Conservation (phyloP, 2,329 filamentous ascomycete genomes). For the Exophiala sp. region DNA sequence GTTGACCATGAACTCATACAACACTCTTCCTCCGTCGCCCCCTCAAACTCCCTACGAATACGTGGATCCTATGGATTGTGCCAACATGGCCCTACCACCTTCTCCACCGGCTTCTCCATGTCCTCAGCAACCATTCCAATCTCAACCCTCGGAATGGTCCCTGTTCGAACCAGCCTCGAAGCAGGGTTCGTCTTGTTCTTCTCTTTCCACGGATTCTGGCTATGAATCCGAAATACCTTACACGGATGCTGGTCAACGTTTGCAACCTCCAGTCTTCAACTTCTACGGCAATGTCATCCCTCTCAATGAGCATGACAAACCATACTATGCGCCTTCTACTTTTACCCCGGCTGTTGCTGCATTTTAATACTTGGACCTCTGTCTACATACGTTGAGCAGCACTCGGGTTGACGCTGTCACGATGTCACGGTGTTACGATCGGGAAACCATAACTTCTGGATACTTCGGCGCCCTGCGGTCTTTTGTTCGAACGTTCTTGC, state of each 20-base stretch:
- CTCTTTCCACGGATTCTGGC: constrained; percentile 28
- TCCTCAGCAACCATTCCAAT: constrained; percentile 18
- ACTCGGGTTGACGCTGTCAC: constrained; percentile 19
- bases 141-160: constrained; percentile 27
- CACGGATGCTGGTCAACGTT: constrained; percentile 18
- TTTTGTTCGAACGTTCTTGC: neutral
- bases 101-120: constrained; percentile 32
- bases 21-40: constrained; percentile 38
- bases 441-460: constrained; percentile 9
- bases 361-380: constrained; percentile 21
- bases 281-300: constrained; percentile 29
- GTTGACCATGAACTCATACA: constrained; percentile 53
- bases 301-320: constrained; percentile 24
- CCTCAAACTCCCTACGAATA: constrained; percentile 32
- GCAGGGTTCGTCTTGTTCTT: constrained; percentile 27
- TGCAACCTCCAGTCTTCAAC: constrained; percentile 25
- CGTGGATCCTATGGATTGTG: constrained; percentile 34
- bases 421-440: constrained; percentile 20
- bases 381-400: constrained; percentile 20
- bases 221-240: constrained; percentile 27
- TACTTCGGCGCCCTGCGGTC: constrained; percentile 17
- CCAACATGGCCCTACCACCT: constrained; percentile 35
- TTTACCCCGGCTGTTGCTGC: constrained; percentile 24
- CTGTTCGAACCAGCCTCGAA: constrained; percentile 27
- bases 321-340: constrained; percentile 18